These are phyloP conservation scores for Nosema granulosis DNA, from an alignment of 371 early-diverging fungal genomes.

Conservation along the genomic window DNA sequence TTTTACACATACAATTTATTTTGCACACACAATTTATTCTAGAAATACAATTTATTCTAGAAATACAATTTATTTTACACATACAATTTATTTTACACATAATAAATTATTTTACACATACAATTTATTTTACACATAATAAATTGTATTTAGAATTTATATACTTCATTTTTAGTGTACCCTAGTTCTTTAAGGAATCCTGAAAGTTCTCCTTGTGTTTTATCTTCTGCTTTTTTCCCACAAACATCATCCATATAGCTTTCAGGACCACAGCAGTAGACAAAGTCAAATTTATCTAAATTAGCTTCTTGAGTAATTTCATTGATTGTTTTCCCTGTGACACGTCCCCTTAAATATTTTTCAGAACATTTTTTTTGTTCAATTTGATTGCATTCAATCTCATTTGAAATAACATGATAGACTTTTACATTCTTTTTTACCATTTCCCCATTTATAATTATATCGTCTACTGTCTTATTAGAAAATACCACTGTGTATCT, in stretches of 20 bases:
- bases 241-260: constrained; percentile 74
- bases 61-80: no score
- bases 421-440: constrained; percentile 71
- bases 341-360: neutral
- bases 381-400: neutral
- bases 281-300: constrained; percentile 67
- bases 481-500: constrained; percentile 78
- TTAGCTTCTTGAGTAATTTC: neutral
- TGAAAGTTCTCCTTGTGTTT: constrained; percentile 73
- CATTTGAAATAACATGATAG: constrained; percentile 71
- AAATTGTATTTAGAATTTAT: constrained; percentile 71
- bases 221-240: constrained; percentile 76
- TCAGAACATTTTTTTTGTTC: neutral
- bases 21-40: no score
- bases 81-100: neutral
- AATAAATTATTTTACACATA: neutral
- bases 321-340: neutral
- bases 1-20: no score
- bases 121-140: no score
- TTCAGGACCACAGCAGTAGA: constrained; percentile 76
- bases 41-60: no score
- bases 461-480: constrained; percentile 77
- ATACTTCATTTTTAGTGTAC: constrained; percentile 72
- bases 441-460: constrained; percentile 75
- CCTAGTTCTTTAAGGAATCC: constrained; percentile 78